Conservation (phyloP, 2,329 filamentous ascomycete genomes). For the Albifimbria verrucaria region DNA sequence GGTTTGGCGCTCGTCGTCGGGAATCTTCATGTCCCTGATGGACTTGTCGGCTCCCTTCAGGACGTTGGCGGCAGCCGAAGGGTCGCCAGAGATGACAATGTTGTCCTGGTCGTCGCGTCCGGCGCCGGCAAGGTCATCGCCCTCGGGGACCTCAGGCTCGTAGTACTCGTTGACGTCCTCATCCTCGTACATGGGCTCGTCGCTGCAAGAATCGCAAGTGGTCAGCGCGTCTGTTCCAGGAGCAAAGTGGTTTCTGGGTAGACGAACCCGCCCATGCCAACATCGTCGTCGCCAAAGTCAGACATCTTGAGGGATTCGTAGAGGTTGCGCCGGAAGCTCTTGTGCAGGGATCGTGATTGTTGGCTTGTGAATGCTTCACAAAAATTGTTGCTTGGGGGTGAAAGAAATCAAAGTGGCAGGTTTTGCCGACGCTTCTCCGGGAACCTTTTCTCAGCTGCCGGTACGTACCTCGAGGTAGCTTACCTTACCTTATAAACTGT, state of each 20-base stretch:
- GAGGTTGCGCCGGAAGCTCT: neutral
- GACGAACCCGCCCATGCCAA: conserved; percentile 50
- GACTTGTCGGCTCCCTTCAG: conserved; percentile 52
- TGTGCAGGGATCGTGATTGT: neutral
- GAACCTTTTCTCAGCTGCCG: conserved; percentile 10
- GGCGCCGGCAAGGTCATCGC: conserved; percentile 48
- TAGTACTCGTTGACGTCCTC: conserved; percentile 61
- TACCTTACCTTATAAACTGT: no score
- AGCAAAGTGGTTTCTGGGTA: conserved; percentile 5
- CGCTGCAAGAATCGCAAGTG: conserved; percentile 40
- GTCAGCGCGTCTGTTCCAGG: conserved; percentile 24
- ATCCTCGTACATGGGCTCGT: conserved; percentile 71
- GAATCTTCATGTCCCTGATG: conserved; percentile 80
- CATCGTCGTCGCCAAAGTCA: conserved; percentile 68
- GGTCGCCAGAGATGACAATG: conserved; percentile 59
- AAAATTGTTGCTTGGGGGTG: conserved; percentile 25
- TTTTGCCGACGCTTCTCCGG: conserved; percentile 29
- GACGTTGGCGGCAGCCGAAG: conserved; percentile 54
- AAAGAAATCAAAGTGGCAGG: conserved; percentile 17
- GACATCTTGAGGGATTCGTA: conserved; percentile 54
- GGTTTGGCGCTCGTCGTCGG: conserved; percentile 81
- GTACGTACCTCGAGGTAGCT: conserved; percentile 6
- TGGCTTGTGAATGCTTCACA: conserved; percentile 11
- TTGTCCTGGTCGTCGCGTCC: conserved; percentile 57
- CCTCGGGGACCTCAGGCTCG: conserved; percentile 51